Conservation (phyloP, 2,329 filamentous ascomycete genomes). For the Aureobasidium vineae region DNA sequence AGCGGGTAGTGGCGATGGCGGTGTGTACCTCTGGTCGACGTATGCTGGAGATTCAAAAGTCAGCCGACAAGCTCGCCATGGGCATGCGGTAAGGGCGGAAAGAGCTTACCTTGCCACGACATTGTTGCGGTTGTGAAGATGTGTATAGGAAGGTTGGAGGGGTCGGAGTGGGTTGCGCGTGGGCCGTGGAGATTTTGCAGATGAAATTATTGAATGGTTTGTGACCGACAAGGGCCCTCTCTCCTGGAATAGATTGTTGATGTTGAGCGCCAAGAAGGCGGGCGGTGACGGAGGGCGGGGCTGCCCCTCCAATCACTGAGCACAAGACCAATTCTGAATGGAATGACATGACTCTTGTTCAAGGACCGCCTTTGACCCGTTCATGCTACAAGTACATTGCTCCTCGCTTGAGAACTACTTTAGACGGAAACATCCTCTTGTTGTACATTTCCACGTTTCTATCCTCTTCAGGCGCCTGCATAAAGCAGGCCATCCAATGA, state of each 20-base stretch:
- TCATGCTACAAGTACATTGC: not conserved
- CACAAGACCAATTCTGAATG: not conserved
- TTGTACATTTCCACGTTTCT: not conserved
- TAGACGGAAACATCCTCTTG: not conserved
- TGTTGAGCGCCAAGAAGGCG: conserved; percentile 20
- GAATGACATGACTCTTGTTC: conserved; percentile 5
- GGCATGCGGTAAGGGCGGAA: not conserved
- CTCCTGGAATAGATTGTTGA: conserved; percentile 25
- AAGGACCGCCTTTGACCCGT: not conserved
- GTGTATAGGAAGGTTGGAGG: not conserved
- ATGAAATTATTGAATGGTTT: conserved; percentile 12
- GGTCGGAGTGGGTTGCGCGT: conserved; percentile 24
- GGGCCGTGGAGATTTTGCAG: conserved; percentile 3
- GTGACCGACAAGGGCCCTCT: conserved; percentile 2
- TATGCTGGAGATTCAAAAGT: conserved; percentile 49
- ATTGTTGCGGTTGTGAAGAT: conserved; percentile 47
- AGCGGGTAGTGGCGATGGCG: not conserved
- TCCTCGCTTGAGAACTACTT: not conserved
- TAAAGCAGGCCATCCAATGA: conserved; percentile 19
- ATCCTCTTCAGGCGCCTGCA: conserved; percentile 24
- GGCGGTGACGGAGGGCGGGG: conserved; percentile 25
- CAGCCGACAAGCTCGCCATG: conserved; percentile 27
- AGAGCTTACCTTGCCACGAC: conserved; percentile 69
- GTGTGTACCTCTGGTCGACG: conserved; percentile 58
- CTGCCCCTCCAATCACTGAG: conserved; percentile 21